Conservation (phyloP, 2,329 filamentous ascomycete genomes). For the Aspergillus terreus region DNA sequence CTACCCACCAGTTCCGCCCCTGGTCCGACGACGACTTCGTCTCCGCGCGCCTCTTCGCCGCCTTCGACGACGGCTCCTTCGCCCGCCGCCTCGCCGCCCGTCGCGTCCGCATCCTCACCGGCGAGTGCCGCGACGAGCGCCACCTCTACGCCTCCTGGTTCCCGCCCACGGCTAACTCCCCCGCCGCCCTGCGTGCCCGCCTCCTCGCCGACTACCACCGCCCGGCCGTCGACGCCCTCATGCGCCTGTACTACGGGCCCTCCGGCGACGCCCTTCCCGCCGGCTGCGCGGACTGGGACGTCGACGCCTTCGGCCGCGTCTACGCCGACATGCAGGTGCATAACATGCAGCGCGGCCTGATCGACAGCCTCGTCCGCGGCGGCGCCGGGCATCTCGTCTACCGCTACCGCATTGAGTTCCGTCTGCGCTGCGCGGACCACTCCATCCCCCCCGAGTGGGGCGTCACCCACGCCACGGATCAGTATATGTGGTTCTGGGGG, state of each 20-base stretch:
- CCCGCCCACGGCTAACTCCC: slow-evolving; percentile 41
- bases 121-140: slow-evolving; percentile 55
- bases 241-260: slow-evolving; percentile 42
- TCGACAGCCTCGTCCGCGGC: slow-evolving; percentile 40
- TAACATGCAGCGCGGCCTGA: slow-evolving; percentile 50
- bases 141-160: slow-evolving; percentile 50
- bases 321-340: slow-evolving; percentile 58
- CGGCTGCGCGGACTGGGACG: slow-evolving; percentile 42
- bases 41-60: slow-evolving; percentile 38
- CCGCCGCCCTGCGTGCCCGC: slow-evolving; percentile 41
- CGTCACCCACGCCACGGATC: slow-evolving; percentile 54
- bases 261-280: slow-evolving; percentile 34
- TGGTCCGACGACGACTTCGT: slow-evolving; percentile 51
- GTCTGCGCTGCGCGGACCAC: slow-evolving; percentile 45
- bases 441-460: slow-evolving; percentile 47
- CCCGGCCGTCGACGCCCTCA: slow-evolving; percentile 40
- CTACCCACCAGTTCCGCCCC: slow-evolving; percentile 54
- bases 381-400: slow-evolving; percentile 46
- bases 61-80: slow-evolving; percentile 49
- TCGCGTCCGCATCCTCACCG: slow-evolving; percentile 49
- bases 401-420: slow-evolving; percentile 54
- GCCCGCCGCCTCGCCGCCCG: slow-evolving; percentile 43
- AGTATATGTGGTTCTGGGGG: slow-evolving; percentile 56
- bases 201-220: slow-evolving; percentile 53
- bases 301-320: slow-evolving; percentile 50